Evolutionary conservation across 2,329 filamentous ascomycete species (phyloP).

Genomic region (Xylariales sp.): DNA sequence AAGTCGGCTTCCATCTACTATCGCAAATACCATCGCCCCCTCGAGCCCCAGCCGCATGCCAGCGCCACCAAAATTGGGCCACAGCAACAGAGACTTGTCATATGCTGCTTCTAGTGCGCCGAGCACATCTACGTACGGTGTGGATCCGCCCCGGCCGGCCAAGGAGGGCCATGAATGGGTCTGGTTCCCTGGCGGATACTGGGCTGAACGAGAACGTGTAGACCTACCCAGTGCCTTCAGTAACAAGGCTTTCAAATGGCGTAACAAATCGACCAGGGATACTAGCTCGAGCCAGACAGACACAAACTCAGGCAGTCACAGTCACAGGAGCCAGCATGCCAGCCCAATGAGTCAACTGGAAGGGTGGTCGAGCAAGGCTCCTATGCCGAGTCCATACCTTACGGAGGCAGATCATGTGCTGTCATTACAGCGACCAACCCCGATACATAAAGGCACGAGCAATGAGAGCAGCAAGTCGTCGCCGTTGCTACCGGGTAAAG

Average conservation of each 20-base stretch:
- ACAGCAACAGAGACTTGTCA: constrained; percentile 13
- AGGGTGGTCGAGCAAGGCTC: not conserved
- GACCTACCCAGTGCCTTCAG: constrained; percentile 23
- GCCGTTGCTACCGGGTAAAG: too few species aligned
- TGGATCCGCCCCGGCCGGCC: constrained; percentile 53
- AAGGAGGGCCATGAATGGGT: constrained; percentile 55
- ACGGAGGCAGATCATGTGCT: constrained; percentile 44
- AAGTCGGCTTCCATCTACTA: constrained; percentile 5
- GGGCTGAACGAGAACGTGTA: constrained; percentile 51
- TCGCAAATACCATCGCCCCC: not conserved
- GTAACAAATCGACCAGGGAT: constrained; percentile 27
- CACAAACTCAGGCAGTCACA: not conserved
- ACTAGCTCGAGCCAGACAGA: constrained; percentile 18
- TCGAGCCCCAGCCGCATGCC: not conserved
- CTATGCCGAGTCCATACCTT: constrained; percentile 31
- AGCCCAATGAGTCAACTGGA: constrained; percentile 12
- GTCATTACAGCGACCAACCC: constrained; percentile 36
- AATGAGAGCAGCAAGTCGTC: not conserved
- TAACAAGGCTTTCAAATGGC: constrained; percentile 36
- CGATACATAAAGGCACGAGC: not conserved
- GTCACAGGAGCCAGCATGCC: constrained; percentile 8
- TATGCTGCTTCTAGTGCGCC: constrained; percentile 7
- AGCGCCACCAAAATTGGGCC: not conserved
- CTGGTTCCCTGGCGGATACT: constrained; percentile 59
- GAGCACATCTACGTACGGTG: constrained; percentile 16